Base-by-base conservation (phyloP, 2,329 filamentous ascomycete species). In the Fusarium caatingaense region DNA sequence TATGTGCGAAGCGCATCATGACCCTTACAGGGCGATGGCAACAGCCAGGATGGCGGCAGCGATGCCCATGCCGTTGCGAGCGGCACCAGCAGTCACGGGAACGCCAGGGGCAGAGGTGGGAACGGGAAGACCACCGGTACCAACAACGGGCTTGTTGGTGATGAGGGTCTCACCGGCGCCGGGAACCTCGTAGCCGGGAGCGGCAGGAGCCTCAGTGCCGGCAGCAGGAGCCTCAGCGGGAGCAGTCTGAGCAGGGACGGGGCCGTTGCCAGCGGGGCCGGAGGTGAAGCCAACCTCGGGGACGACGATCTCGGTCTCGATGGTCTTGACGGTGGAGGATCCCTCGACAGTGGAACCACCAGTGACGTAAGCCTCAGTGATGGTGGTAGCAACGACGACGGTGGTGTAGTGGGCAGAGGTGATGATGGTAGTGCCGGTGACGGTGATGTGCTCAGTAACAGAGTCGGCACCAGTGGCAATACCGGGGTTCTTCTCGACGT, bases 401-500 rank as follows among this genome's bases (percentile, higher is more conserved):
- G 86, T 84, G 71, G 87, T 89, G 74, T 84, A 82, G 56, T 78
- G 78, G 60, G 86, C 79, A 45, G 87, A 77, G 59, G 78, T 75
- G 74, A 88, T 80, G 62, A 84, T 85, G 60, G 87, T 87, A 25
- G 83, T 82, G 47, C 84, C 79, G 16, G 84, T 83, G 63, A 84
- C 83, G 32, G 87, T 86, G 76, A 88, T 84, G 80, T 91, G 87
- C 58, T 85, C 86, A 74, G 88, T 88, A 78, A 89, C 83, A 41
- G 85, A 84, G 25, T 92, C 89, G 73, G 93, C 89, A 68, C 88
- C 89, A 51, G 92, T 97, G 77, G 93, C 88, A 76, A 98, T 92
- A 69, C 86, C 92, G n/a, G 94, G 93, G 87, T 98, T 97, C 78
- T 87, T 75, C 18, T 87, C 84, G 37, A 93, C 87, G 81, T 91